Evolutionary conservation across 345 rosid genomes (phyloP), one percentile per base, ranked within the genome.

Genomic region (Pistacia vera): DNA sequence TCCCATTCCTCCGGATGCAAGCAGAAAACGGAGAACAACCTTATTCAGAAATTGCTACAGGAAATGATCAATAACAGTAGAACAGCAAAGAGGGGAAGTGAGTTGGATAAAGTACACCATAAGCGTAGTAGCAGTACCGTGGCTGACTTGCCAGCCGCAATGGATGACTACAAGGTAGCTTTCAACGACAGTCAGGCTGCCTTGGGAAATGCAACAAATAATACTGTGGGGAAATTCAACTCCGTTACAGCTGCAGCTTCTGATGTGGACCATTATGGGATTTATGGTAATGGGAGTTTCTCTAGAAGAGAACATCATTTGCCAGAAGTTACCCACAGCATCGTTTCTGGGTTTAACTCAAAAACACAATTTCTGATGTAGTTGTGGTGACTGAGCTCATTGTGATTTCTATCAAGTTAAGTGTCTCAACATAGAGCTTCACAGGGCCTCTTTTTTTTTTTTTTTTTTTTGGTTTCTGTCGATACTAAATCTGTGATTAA

Each of bases 31-130:
- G 71, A 30, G 30, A 75, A 77, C n/a, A 20, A n/a, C 51, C 33
- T 64, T 25, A 65, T 77, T 25, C 72, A 33, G 36, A 77, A 63
- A 14, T 63, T 77, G 69, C 64, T 77, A n/a, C 75, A 62, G 63
- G 41, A 71, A 60, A 69, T 62, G 55, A 36, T 63, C 63, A 70
- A 6, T 38, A 69, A 69, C 30, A 69, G 72, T 46, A 69, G 62
- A 54, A 33, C 62, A 18, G 17, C 17, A 4, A 33, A 33, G 8
- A 25, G 54, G 61, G 4, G 57, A 16, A 20, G 28, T 49, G 69
- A 51, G 63, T 64, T 10, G 20, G 74, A 70, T 51, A 64, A 55
- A 51, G 56, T 35, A 30, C 25, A 25, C 25, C 0, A 25, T 25
- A 25, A 25, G 25, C 25, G 25, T 25, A 25, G 25, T 25, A 25